Base-by-base conservation (phyloP, 2,329 filamentous ascomycete genomes). In the Diplodia corticola region DNA sequence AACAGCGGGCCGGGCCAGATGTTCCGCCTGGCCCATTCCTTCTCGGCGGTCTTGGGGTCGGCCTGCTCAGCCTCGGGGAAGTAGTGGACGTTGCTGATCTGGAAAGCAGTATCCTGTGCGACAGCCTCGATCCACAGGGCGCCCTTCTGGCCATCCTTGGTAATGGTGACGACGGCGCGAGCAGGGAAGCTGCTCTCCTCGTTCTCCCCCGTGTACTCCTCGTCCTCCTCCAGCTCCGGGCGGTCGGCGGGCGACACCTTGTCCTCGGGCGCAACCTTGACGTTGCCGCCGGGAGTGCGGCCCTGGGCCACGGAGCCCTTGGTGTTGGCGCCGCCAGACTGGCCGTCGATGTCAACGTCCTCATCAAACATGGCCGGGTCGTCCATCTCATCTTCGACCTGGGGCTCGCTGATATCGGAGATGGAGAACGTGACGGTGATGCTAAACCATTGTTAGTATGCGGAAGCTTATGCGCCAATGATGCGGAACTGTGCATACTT, bases 1-100 rank as follows among this genome's bases (percentile, higher is more conserved):
- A 97, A 98, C 65, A 92, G 91, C 68, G 95, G 95, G 65, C 95
- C 95, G 49, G 91, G 89, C 83, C 98, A 99, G 71, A 93, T 80
- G 69, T 88, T 88, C 78, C 90, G 87, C 74, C 92, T 86, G 73
- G 86, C 83, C 85, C 92, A 93, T 71, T 91, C 87, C 76, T 88
- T 85, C 75, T 96, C 92, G 70, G 92, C 88, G 60, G 85, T 88
- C 74, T 89, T 83, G 69, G 90, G 88, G 76, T 92, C 88, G 49
- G 94, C 92, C 70, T 96, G 82, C 67, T 90, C 88, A 68, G 90
- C 84, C 72, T 93, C 89, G 72, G 87, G 84, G 83, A 92, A 96
- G 85, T 92, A 94, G 80, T 90, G 93, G 74, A 98, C 87, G 81
- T 95, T 94, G 77, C 97, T 91, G 75, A 98, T 90, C 73, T 92